These are phyloP conservation scores for Candida golubevii DNA, from an alignment of 805 yeast species.

Conservation along the genomic window DNA sequence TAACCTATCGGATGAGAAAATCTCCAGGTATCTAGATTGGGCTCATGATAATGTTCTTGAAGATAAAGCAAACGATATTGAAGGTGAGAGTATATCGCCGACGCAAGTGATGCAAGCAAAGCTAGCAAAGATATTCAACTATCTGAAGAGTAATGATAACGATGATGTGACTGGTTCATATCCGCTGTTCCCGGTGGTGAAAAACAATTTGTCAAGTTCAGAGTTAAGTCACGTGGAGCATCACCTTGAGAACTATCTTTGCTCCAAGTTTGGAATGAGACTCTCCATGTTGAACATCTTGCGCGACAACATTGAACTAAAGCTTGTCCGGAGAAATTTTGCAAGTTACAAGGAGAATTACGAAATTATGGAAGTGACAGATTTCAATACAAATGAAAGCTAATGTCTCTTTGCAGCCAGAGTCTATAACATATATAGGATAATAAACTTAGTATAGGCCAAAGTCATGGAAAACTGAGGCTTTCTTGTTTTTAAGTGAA, in stretches of 20 bases:
- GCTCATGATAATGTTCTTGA: constrained; percentile 34
- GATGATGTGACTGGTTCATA: background rate
- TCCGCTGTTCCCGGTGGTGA: background rate
- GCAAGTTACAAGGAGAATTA: too few species aligned
- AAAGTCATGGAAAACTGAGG: too few species aligned
- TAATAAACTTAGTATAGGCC: too few species aligned
- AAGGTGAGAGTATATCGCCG: constrained; percentile 15
- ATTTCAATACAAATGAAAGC: too few species aligned
- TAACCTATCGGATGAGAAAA: constrained; percentile 46
- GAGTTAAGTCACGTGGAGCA: constrained; percentile 1
- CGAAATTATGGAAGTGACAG: too few species aligned
- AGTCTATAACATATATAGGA: too few species aligned
- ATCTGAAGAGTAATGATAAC: background rate
- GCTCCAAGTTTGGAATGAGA: constrained; percentile 4
- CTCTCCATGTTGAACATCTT: background rate
- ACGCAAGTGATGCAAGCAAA: constrained; percentile 24
- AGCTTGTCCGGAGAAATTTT: background rate
- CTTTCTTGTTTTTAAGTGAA: too few species aligned
- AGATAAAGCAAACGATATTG: constrained; percentile 15
- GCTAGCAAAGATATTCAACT: constrained; percentile 29
- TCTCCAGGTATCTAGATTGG: constrained; percentile 49
- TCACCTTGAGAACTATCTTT: constrained; percentile 4
- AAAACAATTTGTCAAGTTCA: constrained; percentile 4
- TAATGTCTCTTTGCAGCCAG: too few species aligned
- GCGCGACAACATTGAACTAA: constrained; percentile 1